phyloP scores from a whole-genome alignment of 768 basidiomycete species.

The Termitomyces sp. region DNA sequence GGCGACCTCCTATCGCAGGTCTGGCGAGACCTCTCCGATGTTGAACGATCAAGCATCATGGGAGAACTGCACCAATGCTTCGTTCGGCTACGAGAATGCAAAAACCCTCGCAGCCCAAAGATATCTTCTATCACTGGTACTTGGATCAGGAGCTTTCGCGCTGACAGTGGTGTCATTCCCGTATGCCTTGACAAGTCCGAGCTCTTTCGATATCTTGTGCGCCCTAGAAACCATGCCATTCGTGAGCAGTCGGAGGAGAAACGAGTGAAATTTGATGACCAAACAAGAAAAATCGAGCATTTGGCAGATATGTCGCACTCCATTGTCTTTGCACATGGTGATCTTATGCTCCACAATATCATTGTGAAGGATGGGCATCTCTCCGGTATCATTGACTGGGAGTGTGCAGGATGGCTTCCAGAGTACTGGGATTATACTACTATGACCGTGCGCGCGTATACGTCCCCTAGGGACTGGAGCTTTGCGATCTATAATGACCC shows the following conservation, averaged over 20 bases:
- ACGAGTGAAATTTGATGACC: not conserved
- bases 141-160: constrained; percentile 4
- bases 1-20: constrained; percentile 3
- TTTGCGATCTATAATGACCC: not conserved
- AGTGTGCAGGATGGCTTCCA: constrained; percentile 21
- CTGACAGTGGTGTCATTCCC: not conserved
- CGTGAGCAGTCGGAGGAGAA: not conserved
- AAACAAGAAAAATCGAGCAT: not conserved
- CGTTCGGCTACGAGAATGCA: constrained; percentile 3
- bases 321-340: constrained; percentile 8
- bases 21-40: not conserved
- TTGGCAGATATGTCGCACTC: constrained; percentile 1
- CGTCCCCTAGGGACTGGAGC: not conserved
- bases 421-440: constrained; percentile 22
- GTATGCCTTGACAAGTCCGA: constrained; percentile 3
- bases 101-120: constrained; percentile 5
- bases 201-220: not conserved
- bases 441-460: not conserved
- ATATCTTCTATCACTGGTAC: constrained; percentile 8
- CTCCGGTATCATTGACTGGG: constrained; percentile 17
- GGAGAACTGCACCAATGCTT: constrained; percentile 5
- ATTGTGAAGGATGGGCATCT: constrained; percentile 8
- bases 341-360: constrained; percentile 11
- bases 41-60: not conserved
- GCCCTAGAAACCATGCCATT: not conserved